Conservation (phyloP, 2,329 filamentous ascomycete species). For the Aspergillus vadensis region DNA sequence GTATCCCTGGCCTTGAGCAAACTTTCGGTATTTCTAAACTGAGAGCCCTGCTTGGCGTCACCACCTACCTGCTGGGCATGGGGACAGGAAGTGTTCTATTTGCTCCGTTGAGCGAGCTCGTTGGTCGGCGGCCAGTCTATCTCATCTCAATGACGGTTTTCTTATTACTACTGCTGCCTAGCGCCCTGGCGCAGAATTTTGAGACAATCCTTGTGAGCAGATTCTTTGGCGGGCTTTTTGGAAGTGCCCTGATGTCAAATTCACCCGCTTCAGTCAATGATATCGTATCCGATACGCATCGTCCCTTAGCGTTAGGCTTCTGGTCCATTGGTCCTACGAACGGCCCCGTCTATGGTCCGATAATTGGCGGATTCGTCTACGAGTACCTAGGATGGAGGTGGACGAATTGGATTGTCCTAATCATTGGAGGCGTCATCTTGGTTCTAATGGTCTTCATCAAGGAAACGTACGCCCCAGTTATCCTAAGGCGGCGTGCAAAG, state of each 20-base stretch:
- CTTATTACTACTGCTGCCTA: constrained; percentile 67
- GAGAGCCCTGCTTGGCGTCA: constrained; percentile 57
- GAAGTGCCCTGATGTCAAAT: constrained; percentile 76
- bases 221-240: constrained; percentile 72
- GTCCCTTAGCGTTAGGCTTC: constrained; percentile 75
- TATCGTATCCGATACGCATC: constrained; percentile 72
- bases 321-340: constrained; percentile 83
- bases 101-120: constrained; percentile 60
- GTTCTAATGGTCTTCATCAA: constrained; percentile 59
- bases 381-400: constrained; percentile 74
- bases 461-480: constrained; percentile 73
- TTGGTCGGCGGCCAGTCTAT: constrained; percentile 59
- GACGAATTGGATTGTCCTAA: constrained; percentile 79
- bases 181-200: constrained; percentile 67
- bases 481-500: constrained; percentile 66
- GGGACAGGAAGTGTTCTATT: constrained; percentile 68
- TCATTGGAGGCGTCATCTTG: constrained; percentile 64
- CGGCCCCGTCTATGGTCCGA: constrained; percentile 63
- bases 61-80: constrained; percentile 72
- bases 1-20: constrained; percentile 19
- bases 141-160: constrained; percentile 64
- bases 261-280: constrained; percentile 79
- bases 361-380: constrained; percentile 76
- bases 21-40: constrained; percentile 19
- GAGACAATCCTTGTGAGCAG: constrained; percentile 66